Conservation (phyloP, 2,329 filamentous ascomycete genomes). For the Ophiostoma australiae region DNA sequence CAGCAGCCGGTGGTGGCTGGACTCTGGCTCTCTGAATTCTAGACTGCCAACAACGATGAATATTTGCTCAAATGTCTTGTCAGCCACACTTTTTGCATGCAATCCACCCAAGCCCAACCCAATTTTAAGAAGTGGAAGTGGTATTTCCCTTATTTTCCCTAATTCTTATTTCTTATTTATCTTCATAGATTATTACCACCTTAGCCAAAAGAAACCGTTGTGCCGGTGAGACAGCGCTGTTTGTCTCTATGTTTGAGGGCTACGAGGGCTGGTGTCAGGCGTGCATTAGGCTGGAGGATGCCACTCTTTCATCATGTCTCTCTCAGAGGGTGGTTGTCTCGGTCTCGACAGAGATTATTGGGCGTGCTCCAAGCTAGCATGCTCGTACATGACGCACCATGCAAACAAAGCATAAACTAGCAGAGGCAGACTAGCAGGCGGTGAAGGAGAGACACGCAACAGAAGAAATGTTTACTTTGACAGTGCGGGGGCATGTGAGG, state of each 20-base stretch:
- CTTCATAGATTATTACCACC: background rate
- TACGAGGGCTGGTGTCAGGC: constrained; percentile 1
- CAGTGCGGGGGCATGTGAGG: constrained; percentile 8
- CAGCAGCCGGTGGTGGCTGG: constrained; percentile 5
- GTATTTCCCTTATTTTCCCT: no score
- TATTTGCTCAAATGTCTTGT: constrained; percentile 12
- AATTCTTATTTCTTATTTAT: no score
- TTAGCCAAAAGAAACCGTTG: background rate
- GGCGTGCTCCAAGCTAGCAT: background rate
- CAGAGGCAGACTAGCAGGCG: constrained; percentile 1
- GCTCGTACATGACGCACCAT: constrained; percentile 10
- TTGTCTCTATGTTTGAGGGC: background rate
- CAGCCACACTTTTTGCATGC: constrained; percentile 5
- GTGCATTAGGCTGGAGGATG: constrained; percentile 11
- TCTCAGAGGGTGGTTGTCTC: background rate
- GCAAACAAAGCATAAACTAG: constrained; percentile 3
- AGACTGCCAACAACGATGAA: background rate
- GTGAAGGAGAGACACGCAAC: background rate
- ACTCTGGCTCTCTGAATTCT: background rate
- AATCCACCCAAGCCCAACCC: background rate
- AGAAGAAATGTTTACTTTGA: background rate
- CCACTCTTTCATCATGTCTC: constrained; percentile 7
- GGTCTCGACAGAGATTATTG: background rate
- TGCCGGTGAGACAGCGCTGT: constrained; percentile 7
- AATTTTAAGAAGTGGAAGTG: background rate